These are phyloP conservation scores for Camellia sinensis DNA, from an alignment of 148 eudicot genomes.

Conservation along the genomic window DNA sequence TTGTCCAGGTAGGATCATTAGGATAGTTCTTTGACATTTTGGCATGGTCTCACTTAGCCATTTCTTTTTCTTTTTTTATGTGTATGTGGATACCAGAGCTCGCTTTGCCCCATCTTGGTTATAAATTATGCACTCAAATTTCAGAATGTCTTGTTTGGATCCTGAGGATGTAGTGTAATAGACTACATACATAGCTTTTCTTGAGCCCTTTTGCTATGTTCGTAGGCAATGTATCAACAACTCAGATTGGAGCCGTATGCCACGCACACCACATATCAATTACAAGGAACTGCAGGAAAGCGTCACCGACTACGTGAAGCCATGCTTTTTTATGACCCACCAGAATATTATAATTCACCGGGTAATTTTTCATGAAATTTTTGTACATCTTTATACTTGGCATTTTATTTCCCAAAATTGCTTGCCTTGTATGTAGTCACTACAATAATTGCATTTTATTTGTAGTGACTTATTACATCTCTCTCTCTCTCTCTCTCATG, in stretches of 20 bases:
- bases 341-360: constrained; percentile 75
- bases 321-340: constrained; percentile 90
- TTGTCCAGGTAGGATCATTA: constrained; percentile 66
- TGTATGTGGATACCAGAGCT: neutral
- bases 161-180: neutral
- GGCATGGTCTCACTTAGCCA: neutral
- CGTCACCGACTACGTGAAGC: constrained; percentile 92
- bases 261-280: constrained; percentile 93
- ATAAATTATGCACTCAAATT: neutral
- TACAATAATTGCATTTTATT: neutral
- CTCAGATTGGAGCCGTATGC: constrained; percentile 91
- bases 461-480: neutral
- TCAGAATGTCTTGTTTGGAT: neutral
- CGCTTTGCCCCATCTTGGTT: neutral
- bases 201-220: constrained; percentile 18
- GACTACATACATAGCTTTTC: neutral
- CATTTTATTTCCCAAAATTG: neutral
- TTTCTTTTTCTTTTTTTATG: neutral
- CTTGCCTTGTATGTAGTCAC: neutral
- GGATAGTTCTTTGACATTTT: neutral
- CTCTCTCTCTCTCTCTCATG: neutral
- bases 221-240: constrained; percentile 77
- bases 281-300: constrained; percentile 93
- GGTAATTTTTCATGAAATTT: constrained; percentile 32
- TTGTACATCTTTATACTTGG: neutral